A percentile compares a stretch with the other conserved stretches of the same genome.
These are phyloP conservation scores for Butyriboletus loyo DNA, from an alignment of 768 basidiomycete species.

Conservation along the genomic window DNA sequence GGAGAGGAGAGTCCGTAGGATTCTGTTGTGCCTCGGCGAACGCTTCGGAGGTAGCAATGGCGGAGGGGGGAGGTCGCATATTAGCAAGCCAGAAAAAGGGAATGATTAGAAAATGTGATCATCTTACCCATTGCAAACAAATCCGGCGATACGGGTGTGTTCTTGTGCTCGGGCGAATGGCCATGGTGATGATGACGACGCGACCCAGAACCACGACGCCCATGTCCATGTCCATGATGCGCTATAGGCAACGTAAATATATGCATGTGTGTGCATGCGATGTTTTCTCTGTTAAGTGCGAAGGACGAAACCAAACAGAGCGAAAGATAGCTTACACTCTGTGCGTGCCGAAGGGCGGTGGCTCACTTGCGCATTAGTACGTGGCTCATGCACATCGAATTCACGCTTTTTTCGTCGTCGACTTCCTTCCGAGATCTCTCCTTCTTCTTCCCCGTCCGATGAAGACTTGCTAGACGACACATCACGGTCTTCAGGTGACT, in stretches of 20 bases:
- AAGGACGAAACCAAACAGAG: neutral
- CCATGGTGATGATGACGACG: constrained; percentile 6
- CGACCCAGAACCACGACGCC: constrained; percentile 11
- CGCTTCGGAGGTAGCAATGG: constrained; percentile 6
- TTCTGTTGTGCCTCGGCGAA: constrained; percentile 19
- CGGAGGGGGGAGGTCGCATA: neutral
- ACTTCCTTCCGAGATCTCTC: constrained; percentile 7
- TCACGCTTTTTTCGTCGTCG: constrained; percentile 20
- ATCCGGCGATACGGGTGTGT: constrained; percentile 5
- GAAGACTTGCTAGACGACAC: constrained; percentile 8
- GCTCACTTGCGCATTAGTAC: neutral
- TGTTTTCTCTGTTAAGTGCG: neutral
- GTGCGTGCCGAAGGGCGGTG: constrained; percentile 5
- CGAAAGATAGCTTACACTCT: constrained; percentile 10
- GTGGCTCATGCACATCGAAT: constrained; percentile 8
- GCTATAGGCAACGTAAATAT: neutral
- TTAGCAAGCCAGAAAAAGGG: neutral
- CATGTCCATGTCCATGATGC: constrained; percentile 1
- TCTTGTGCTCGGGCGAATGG: constrained; percentile 2
- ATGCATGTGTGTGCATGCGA: neutral
- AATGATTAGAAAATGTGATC: neutral
- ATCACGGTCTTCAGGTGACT: constrained; percentile 10
- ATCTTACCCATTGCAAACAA: constrained; percentile 23
- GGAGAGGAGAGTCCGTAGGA: neutral
- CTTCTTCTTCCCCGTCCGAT: constrained; percentile 11